A percentile compares a stretch with the other conserved stretches of the same genome.
Conservation (phyloP, 345 rosid species). For the Mercurialis annua region DNA sequence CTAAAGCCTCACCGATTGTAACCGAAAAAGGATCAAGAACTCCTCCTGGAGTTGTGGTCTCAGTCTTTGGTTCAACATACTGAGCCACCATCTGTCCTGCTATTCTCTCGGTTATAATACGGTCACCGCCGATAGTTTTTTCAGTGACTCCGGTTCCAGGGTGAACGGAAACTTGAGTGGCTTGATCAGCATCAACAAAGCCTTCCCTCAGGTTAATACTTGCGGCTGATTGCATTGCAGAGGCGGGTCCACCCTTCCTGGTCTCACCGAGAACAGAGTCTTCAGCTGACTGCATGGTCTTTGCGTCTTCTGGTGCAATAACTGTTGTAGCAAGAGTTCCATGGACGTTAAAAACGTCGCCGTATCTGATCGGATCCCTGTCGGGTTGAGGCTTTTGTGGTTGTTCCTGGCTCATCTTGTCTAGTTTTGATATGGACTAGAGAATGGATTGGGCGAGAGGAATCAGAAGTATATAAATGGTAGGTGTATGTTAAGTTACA, state of each 20-base stretch:
- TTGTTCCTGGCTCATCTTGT: conserved; percentile 30
- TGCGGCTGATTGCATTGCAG: conserved; percentile 40
- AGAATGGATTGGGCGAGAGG: not conserved
- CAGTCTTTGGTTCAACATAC: conserved; percentile 25
- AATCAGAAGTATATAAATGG: not conserved
- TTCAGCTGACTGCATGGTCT: conserved; percentile 43
- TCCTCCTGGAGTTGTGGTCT: conserved; percentile 19
- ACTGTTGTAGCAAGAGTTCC: conserved; percentile 36
- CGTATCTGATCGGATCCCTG: conserved; percentile 28
- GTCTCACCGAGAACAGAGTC: conserved; percentile 30
- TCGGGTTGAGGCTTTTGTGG: conserved; percentile 15
- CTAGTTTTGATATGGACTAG: not conserved
- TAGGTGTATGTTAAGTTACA: not conserved
- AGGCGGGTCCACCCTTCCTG: conserved; percentile 29
- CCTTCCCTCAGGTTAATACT: conserved; percentile 24
- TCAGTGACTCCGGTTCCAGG: conserved; percentile 26
- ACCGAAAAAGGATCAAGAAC: conserved; percentile 20
- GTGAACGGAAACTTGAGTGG: conserved; percentile 20
- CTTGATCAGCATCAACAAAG: conserved; percentile 10
- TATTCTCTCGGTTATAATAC: conserved; percentile 34
- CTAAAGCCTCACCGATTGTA: conserved; percentile 56
- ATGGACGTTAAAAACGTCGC: conserved; percentile 36
- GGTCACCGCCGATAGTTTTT: conserved; percentile 9
- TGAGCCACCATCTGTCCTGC: conserved; percentile 35
- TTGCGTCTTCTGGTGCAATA: conserved; percentile 36